Conservation (phyloP, 2,329 filamentous ascomycete genomes). For the Xylariales sp. region DNA sequence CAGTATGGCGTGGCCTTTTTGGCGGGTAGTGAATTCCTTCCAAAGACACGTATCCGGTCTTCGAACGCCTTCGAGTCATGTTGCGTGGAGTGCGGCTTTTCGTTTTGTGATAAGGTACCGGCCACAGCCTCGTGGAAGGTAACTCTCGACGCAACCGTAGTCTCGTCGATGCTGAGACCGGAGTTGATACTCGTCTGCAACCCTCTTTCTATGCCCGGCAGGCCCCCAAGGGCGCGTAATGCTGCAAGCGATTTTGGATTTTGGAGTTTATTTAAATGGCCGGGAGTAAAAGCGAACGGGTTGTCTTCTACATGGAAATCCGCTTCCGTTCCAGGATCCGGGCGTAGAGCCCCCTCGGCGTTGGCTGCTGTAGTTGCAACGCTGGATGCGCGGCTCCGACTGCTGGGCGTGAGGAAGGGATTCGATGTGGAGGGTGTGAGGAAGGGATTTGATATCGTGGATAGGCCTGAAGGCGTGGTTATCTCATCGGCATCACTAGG, state of each 20-base stretch:
- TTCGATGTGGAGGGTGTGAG: constrained; percentile 20
- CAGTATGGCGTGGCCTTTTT: constrained; percentile 57
- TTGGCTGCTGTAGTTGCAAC: constrained; percentile 16
- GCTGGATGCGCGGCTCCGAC: constrained; percentile 24
- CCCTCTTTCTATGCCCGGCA: constrained; percentile 65
- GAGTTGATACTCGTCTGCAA: constrained; percentile 58
- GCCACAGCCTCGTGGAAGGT: constrained; percentile 24
- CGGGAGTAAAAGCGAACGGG: constrained; percentile 69
- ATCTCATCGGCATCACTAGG: constrained; percentile 22
- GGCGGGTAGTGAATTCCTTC: constrained; percentile 55
- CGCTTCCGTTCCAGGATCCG: constrained; percentile 66
- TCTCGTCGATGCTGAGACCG: constrained; percentile 68
- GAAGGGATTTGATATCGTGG: constrained; percentile 26
- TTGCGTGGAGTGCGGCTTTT: constrained; percentile 8
- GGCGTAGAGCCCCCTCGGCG: constrained; percentile 50
- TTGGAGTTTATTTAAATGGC: constrained; percentile 68
- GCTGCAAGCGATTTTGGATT: constrained; percentile 71
- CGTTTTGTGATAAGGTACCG: constrained; percentile 15
- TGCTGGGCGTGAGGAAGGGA: constrained; percentile 22
- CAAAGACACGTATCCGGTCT: constrained; percentile 57
- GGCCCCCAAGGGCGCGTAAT: constrained; percentile 66
- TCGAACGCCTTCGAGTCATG: constrained; percentile 22
- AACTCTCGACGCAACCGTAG: constrained; percentile 22
- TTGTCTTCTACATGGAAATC: constrained; percentile 68
- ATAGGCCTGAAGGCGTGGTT: constrained; percentile 21